These are phyloP conservation scores for Ceratocystis huliohia DNA, from an alignment of 2,329 filamentous ascomycete species.

Conservation along the genomic window DNA sequence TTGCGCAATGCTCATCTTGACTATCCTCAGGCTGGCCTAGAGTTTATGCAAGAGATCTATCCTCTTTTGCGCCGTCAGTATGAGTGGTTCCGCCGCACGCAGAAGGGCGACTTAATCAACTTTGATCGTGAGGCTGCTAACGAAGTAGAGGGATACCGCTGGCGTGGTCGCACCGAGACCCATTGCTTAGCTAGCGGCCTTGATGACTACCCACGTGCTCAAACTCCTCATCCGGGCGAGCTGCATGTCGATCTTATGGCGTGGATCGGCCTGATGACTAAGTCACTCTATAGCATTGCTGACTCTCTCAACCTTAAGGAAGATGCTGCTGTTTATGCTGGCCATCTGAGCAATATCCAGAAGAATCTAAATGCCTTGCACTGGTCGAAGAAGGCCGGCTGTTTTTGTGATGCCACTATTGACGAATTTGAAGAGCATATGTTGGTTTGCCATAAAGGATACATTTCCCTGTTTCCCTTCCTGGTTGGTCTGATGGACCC, in stretches of 20 bases:
- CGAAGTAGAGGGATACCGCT: constrained; percentile 83
- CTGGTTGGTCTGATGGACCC: constrained; percentile 65
- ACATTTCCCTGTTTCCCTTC: constrained; percentile 88
- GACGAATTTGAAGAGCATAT: constrained; percentile 86
- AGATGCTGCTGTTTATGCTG: constrained; percentile 59
- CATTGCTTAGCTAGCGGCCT: constrained; percentile 89
- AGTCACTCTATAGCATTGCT: constrained; percentile 70
- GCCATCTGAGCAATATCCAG: constrained; percentile 62
- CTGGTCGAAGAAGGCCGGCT: constrained; percentile 69
- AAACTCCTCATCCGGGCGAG: constrained; percentile 90
- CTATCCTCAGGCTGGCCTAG: constrained; percentile 45
- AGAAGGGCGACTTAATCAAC: constrained; percentile 75
- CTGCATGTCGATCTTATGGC: constrained; percentile 88
- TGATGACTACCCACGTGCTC: constrained; percentile 88
- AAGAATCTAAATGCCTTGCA: constrained; percentile 86
- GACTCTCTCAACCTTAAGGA: constrained; percentile 60
- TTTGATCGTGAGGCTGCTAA: constrained; percentile 87
- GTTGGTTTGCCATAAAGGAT: constrained; percentile 92
- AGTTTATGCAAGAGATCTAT: constrained; percentile 66
- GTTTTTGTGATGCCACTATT: constrained; percentile 89
- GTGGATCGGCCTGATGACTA: constrained; percentile 95
- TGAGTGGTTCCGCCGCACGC: constrained; percentile 88
- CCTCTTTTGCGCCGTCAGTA: constrained; percentile 81
- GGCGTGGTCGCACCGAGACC: constrained; percentile 75
- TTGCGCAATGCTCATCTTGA: constrained; percentile 20